Evolutionary conservation across 2,329 filamentous ascomycete genomes (phyloP).

Genomic region (Botrytis sinoallii): DNA sequence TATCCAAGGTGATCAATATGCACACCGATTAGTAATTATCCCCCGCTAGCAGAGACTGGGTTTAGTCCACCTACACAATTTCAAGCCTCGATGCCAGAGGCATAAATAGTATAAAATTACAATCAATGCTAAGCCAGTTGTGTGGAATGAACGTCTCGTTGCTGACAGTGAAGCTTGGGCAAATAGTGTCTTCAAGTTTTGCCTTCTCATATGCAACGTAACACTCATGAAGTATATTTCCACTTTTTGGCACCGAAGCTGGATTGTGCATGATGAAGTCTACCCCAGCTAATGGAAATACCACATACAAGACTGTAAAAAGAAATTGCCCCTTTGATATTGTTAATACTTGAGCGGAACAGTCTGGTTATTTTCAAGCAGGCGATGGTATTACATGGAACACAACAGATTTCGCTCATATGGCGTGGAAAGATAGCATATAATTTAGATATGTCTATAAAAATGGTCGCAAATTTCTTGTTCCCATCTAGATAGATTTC

Average conservation of each 20-base stretch:
- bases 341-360: too few relatives aligned
- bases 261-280: not conserved
- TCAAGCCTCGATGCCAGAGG: not conserved
- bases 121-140: not conserved
- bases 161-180: not conserved
- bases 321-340: too few relatives aligned
- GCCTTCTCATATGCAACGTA: not conserved
- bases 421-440: not conserved
- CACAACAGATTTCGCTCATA: not conserved
- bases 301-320: not conserved
- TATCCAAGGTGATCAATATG: not conserved
- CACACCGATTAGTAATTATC: not conserved
- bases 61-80: not conserved
- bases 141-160: not conserved
- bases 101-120: not conserved
- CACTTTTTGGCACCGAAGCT: not conserved
- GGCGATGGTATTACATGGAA: not conserved
- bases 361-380: not conserved
- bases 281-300: not conserved
- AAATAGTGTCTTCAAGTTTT: not conserved
- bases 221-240: not conserved
- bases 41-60: not conserved
- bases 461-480: not conserved
- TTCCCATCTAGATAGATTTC: not conserved
- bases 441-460: not conserved